Base-by-base conservation (phyloP, 2,329 filamentous ascomycete species). In the Stachybotrys chartarum region DNA sequence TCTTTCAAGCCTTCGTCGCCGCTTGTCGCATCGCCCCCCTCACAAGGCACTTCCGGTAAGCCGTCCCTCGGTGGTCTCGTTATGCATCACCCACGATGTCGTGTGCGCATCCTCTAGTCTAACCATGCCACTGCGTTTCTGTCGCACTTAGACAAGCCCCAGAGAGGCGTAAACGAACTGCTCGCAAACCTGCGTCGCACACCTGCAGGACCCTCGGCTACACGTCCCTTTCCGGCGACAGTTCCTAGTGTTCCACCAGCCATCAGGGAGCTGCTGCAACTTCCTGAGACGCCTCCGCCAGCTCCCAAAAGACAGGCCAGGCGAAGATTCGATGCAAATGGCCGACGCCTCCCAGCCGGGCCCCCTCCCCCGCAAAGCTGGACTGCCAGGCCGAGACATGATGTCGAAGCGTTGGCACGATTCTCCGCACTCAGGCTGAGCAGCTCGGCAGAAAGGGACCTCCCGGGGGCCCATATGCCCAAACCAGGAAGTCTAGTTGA, bases 281-380 rank as follows among this genome's bases (percentile, higher is more conserved):
- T 84, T 55, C 81, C 81, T 56, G 81, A 84, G 62, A 78, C 78
- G 31, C 81, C 80, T 30, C 66, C 74, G 10, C 81, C 79, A 31
- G 66, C 68, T 30, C 79, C 80, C 30, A 74, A 81, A 55, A 72
- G 76, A 48, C 71, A 70, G 30, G 65, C 65, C 56, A 72, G 76
- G 54, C 62, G 64, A 52, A 67, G 72, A 57, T 69, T 78, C 47
- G 79, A 79, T 61, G 66, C 66, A 16, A 68, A 72, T 63, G 80
- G 81, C 17, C 73, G 77, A 55, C 75, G 80, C 55, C 68, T 78
- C 18, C 82, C 83, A 10, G 75, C 83, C 2, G 83, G 83, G 0
- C 83, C 83, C 24, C 76, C 82, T 30, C 77, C 83, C 24, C 83
- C 83, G 2, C 74, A 74, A 44, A 85, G 81, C 63, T 86, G 83